Conservation (phyloP, 371 early-diverging fungal species). For the Batkoa obscura region DNA sequence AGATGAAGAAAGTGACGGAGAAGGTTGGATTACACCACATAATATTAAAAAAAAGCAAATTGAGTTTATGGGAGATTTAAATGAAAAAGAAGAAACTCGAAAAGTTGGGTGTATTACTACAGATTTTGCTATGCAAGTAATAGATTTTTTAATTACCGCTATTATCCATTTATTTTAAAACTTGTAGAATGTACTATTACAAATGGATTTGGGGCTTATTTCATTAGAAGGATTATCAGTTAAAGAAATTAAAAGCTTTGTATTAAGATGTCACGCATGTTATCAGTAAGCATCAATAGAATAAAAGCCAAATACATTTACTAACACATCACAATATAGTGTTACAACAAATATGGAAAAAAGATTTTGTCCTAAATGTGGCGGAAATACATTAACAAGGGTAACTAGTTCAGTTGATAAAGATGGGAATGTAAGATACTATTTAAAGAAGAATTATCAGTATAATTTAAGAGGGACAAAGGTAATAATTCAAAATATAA, state of each 20-base stretch:
- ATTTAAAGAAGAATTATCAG: conserved; percentile 77
- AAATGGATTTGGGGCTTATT: conserved; percentile 71
- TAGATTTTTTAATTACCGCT: background rate
- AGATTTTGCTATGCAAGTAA: conserved; percentile 91
- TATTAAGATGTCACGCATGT: conserved; percentile 89
- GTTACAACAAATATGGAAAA: conserved; percentile 69
- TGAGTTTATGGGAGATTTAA: conserved; percentile 21
- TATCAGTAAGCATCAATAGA: conserved; percentile 33
- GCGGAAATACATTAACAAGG: conserved; percentile 69
- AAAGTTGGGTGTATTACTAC: conserved; percentile 78
- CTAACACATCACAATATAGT: conserved; percentile 12
- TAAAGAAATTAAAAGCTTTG: conserved; percentile 60
- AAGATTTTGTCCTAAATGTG: conserved; percentile 88
- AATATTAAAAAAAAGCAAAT: conserved; percentile 55
- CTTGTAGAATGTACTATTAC: conserved; percentile 63
- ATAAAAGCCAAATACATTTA: background rate
- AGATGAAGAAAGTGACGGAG: conserved; percentile 35
- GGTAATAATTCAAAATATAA: conserved; percentile 15
- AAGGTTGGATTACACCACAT: conserved; percentile 90
- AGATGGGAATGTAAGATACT: conserved; percentile 55
- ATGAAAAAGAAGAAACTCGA: conserved; percentile 22
- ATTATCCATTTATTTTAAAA: background rate
- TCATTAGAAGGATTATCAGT: conserved; percentile 71
- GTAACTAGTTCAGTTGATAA: conserved; percentile 62
- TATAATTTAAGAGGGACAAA: conserved; percentile 78